Conservation (phyloP, 2,329 filamentous ascomycete genomes). For the Cladorrhinum sp. region DNA sequence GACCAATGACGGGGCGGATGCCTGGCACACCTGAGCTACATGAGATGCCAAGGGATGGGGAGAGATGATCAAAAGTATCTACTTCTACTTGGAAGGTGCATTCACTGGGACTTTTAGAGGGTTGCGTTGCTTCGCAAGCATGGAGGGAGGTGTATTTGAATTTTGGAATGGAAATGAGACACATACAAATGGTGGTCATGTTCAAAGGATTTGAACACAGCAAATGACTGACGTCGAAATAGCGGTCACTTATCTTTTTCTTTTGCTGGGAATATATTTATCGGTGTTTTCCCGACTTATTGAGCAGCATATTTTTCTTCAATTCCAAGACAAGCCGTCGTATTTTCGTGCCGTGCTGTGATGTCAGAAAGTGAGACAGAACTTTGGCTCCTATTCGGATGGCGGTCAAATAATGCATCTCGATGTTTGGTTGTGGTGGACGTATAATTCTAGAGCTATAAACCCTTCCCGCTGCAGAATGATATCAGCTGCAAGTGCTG, state of each 20-base stretch:
- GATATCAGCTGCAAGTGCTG: constrained; percentile 3
- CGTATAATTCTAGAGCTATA: background rate
- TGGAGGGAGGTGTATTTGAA: background rate
- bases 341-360: background rate
- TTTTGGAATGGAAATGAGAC: background rate
- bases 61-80: background rate
- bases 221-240: background rate
- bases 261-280: background rate
- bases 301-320: no score
- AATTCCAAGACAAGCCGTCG: background rate
- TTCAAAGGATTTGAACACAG: background rate
- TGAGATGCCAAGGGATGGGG: background rate
- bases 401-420: background rate
- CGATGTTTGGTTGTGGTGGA: background rate
- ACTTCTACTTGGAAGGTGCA: background rate
- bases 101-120: background rate
- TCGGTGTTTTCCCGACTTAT: background rate
- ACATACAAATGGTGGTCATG: background rate
- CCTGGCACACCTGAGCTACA: background rate
- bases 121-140: no score
- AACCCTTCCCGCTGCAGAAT: constrained; percentile 5
- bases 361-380: background rate
- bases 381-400: background rate
- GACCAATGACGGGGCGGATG: background rate
- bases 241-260: background rate